These are phyloP conservation scores for Daphne laureola DNA, from an alignment of 441 rosid species.

Conservation along the genomic window DNA sequence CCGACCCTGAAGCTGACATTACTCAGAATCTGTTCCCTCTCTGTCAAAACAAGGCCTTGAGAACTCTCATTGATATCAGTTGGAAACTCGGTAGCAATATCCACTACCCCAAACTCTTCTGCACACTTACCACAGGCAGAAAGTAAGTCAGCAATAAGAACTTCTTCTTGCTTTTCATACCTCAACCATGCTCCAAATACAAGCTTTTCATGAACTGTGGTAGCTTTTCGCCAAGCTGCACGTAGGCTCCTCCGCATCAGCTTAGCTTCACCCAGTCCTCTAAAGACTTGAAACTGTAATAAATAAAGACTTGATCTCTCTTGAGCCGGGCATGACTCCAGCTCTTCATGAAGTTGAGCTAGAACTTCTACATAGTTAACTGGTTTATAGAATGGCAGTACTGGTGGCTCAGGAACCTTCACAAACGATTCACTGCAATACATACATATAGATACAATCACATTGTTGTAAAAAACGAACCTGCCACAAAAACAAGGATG, in stretches of 20 bases:
- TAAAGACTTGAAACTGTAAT: constrained; percentile 80
- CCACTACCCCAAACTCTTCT: constrained; percentile 61
- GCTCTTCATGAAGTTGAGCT: constrained; percentile 95
- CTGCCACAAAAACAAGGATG: constrained; percentile 5
- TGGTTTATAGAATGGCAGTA: constrained; percentile 79
- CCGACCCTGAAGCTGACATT: constrained; percentile 63
- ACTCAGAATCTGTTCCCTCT: constrained; percentile 24
- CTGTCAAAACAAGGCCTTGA: constrained; percentile 25
- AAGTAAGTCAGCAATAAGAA: constrained; percentile 75
- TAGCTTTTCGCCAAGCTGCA: constrained; percentile 83
- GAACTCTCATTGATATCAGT: constrained; percentile 25
- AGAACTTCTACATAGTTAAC: constrained; percentile 91
- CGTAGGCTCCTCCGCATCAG: constrained; percentile 84
- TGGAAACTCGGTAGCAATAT: constrained; percentile 52
- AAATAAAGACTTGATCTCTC: constrained; percentile 71
- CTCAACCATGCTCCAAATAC: constrained; percentile 91
- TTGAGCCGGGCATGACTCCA: constrained; percentile 62
- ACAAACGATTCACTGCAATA: constrained; percentile 81
- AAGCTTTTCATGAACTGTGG: constrained; percentile 75
- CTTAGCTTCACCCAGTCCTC: constrained; percentile 88
- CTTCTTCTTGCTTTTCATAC: constrained; percentile 87
- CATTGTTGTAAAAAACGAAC: constrained; percentile 11
- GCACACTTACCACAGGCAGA: constrained; percentile 69
- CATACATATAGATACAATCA: constrained; percentile 17
- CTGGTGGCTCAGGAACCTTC: constrained; percentile 83